Evolutionary conservation across 495 filamentous ascomycete genomes (phyloP).

Genomic region (Sordaria brevicollis): DNA sequence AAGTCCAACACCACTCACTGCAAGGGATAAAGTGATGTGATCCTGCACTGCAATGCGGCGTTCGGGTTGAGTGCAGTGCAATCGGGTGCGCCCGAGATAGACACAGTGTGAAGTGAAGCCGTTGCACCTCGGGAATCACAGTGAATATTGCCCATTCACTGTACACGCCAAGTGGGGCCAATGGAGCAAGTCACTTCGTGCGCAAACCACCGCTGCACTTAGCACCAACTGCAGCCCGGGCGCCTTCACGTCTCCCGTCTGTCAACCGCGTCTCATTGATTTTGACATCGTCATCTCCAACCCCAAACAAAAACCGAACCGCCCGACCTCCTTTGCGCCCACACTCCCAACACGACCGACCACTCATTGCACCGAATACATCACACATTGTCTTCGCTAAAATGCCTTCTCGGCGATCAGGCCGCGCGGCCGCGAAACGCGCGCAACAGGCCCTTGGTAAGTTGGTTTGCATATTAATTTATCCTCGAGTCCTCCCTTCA

Average conservation of each 20-base stretch:
- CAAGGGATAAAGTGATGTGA: not conserved
- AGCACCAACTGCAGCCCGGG: not conserved
- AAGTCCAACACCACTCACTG: not conserved
- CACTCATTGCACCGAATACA: not conserved
- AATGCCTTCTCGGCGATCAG: conserved; percentile 22
- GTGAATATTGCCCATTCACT: not conserved
- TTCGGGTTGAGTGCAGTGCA: not conserved
- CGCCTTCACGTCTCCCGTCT: not conserved
- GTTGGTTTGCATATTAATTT: conserved; percentile 1
- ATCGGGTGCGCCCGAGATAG: not conserved
- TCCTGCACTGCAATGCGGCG: not conserved
- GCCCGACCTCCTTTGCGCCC: not conserved
- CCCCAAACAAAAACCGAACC: not conserved
- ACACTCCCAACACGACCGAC: not conserved
- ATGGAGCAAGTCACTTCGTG: not conserved
- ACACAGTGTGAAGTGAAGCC: not conserved
- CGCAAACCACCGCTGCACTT: not conserved
- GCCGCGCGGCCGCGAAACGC: conserved; percentile 23
- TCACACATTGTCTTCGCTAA: not conserved
- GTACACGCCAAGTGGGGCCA: not conserved
- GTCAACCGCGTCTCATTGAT: not conserved
- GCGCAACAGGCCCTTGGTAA: conserved; percentile 23
- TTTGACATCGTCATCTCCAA: not conserved
- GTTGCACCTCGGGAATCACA: not conserved
- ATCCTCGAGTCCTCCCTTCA: not conserved